Evolutionary conservation across 106 monocot species (phyloP), one percentile per base, ranked within the genome.

Genomic region (Dendrobium nobile): DNA sequence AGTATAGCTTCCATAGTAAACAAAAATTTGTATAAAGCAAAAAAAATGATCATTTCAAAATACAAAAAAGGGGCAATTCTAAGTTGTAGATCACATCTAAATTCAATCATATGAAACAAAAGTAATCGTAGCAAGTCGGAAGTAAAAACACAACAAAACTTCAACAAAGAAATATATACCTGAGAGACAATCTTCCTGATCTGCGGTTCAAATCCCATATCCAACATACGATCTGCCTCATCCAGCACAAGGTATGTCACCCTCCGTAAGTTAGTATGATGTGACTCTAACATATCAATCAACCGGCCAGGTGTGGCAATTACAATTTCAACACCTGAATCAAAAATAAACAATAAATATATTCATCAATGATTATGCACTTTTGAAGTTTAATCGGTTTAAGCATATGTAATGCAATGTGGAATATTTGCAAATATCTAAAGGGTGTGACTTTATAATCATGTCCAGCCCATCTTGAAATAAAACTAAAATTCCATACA

Each of bases 181-280:
- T 99, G 98, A 28, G 88, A 86, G 84, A 99, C 84, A 84, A 99
- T 95, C 88, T 99, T 99, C 85, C 90, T 88, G 40, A 99, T 99
- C 83, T 99, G 98, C 81, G 95, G 98, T 77, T 99, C 98, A 91
- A 99, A 99, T 27, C 98, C 98, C 98, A 99, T 99, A 83, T 99
- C 98, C 28, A 99, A 82, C 98, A 99, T 99, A 42, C 98, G 89
- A 86, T 99, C 98, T 24, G 98, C 98, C 84, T 99, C 98, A 80
- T 99, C 98, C 87, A 99, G 87, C 75, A 99, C 95, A 78, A 99
- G 95, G 79, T 99, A 99, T 80, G 98, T 99, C 58, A 99, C 91
- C 75, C 98, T 90, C 40, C 98, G 82, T 67, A 99, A 85, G 68
- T 99, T 99, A 84, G 98, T 99, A 85, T 91, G 80, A 86, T 99